Evolutionary conservation across 495 filamentous ascomycete genomes (phyloP).

Genomic region (Neurospora sublineolata): DNA sequence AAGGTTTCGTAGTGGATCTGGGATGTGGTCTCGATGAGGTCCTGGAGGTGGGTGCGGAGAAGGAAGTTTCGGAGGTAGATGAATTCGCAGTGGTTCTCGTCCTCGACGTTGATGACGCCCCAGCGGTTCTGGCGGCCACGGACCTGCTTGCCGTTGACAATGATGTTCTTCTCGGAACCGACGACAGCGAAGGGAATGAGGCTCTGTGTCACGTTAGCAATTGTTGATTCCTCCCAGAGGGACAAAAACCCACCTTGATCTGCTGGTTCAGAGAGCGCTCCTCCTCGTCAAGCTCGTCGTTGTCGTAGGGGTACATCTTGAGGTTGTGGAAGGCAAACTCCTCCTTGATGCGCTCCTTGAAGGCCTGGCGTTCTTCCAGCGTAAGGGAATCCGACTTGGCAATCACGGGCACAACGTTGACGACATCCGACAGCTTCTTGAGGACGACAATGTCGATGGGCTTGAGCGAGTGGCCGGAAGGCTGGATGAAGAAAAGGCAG

Average conservation of each 20-base stretch:
- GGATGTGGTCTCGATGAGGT: constrained; percentile 98
- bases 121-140: constrained; percentile 97
- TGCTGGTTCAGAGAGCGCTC: constrained; percentile 85
- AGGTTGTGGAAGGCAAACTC: constrained; percentile 99
- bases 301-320: constrained; percentile 99
- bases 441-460: constrained; percentile 98
- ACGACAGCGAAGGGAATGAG: constrained; percentile 98
- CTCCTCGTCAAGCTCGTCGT: constrained; percentile 95
- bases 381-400: constrained; percentile 96
- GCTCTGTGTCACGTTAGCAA: constrained; percentile 40
- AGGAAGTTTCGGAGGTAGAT: constrained; percentile 97
- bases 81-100: constrained; percentile 99
- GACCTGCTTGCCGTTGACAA: constrained; percentile 94
- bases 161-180: constrained; percentile 93
- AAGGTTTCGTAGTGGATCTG: constrained; percentile 99
- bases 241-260: constrained; percentile 63
- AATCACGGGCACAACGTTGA: constrained; percentile 98
- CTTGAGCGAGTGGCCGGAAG: constrained; percentile 92
- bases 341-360: constrained; percentile 99
- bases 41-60: constrained; percentile 89
- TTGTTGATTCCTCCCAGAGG: neutral
- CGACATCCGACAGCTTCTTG: constrained; percentile 97
- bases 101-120: constrained; percentile 99
- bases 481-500: constrained; percentile 99
- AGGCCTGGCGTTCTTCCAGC: constrained; percentile 84